Percentiles rank a stretch among this genome's conserved stretches.
Conservation (phyloP, 345 rosid genomes). For the Hevea brasiliensis region DNA sequence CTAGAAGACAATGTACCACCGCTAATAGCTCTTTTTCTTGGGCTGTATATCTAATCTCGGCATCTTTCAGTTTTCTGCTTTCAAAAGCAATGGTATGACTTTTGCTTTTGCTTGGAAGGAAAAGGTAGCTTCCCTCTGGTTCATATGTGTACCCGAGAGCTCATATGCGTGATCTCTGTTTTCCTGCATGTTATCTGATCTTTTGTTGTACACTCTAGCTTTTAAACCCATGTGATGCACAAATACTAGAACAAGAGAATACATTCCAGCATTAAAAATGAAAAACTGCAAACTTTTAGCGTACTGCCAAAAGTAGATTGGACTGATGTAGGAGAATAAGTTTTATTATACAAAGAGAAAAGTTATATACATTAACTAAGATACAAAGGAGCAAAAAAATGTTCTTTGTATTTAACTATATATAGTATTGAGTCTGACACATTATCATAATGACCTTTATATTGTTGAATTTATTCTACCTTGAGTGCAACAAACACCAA, state of each 20-base stretch:
- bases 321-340: not conserved
- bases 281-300: not conserved
- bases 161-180: not conserved
- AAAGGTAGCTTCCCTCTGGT: conserved; percentile 45
- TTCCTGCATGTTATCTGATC: not conserved
- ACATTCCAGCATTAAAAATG: not conserved
- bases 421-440: too few species aligned
- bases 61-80: too few species aligned
- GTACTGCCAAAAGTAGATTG: not conserved
- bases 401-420: too few species aligned
- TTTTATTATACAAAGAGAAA: not conserved
- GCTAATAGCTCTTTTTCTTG: too few species aligned
- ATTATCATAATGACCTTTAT: too few species aligned
- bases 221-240: not conserved
- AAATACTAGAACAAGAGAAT: not conserved
- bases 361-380: not conserved
- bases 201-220: not conserved
- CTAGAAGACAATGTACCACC: too few species aligned
- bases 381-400: too few species aligned
- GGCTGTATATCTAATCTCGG: too few species aligned
- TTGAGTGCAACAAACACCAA: not conserved
- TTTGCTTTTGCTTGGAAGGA: conserved; percentile 60
- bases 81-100: too few species aligned
- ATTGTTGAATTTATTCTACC: too few species aligned
- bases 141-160: not conserved